Conservation (phyloP, 805 yeast genomes). For the Lipomyces sp. region DNA sequence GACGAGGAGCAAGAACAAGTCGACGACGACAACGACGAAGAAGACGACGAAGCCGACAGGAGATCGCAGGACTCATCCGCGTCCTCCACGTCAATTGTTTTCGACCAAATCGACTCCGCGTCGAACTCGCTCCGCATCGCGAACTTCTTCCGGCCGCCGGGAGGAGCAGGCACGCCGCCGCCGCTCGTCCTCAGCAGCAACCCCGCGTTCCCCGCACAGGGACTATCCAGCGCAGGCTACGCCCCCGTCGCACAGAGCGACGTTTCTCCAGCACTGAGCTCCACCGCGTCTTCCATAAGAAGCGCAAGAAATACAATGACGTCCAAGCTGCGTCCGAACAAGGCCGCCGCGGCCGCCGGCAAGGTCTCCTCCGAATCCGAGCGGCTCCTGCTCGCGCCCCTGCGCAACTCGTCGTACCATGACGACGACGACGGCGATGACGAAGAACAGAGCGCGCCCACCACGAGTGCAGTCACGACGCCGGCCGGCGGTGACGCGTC, state of each 20-base stretch:
- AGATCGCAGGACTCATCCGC: conserved; percentile 17
- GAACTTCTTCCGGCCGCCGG: conserved; percentile 7
- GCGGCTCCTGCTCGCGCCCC: conserved; percentile 15
- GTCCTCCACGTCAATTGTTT: conserved; percentile 25
- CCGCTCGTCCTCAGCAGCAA: not conserved
- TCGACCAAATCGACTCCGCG: conserved; percentile 24
- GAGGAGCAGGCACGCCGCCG: conserved; percentile 1
- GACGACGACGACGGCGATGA: conserved; percentile 3
- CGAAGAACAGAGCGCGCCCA: not conserved
- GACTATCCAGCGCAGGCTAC: not conserved
- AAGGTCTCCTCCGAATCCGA: conserved; percentile 15
- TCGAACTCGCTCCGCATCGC: conserved; percentile 19
- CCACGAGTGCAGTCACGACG: conserved; percentile 6
- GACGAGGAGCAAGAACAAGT: too few species aligned
- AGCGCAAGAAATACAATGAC: conserved; percentile 1
- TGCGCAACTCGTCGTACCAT: conserved; percentile 4
- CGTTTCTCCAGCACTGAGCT: not conserved
- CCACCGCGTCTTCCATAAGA: conserved; percentile 11
- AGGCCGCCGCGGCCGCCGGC: conserved; percentile 6
- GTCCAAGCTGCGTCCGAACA: not conserved
- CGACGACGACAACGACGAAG: conserved; percentile 4
- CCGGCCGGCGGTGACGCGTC: not conserved
- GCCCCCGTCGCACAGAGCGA: not conserved
- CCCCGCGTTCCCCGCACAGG: conserved; percentile 2
- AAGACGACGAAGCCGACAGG: conserved; percentile 9